Evolutionary conservation across 192 early-diverging fungal species (phyloP).

Genomic region (Mortierella claussenii): DNA sequence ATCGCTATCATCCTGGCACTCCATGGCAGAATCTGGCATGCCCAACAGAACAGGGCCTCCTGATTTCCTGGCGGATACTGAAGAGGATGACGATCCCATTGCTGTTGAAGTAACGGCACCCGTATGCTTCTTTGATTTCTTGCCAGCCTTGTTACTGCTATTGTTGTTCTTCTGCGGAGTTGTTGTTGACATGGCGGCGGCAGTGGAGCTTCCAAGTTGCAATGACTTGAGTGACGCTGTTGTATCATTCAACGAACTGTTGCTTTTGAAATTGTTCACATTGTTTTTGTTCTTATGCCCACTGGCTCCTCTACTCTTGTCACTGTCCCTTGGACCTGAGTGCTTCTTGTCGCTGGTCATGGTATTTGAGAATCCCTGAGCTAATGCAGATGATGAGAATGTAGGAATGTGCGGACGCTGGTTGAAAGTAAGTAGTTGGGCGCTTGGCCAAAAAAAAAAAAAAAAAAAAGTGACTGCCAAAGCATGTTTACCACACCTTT

Average conservation of each 20-base stretch:
- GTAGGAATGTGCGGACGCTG: background rate
- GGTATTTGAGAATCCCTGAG: too few species aligned
- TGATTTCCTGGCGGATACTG: slow-evolving; percentile 29
- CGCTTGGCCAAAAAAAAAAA: slow-evolving; percentile 27
- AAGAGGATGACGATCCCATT: background rate
- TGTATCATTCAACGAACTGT: slow-evolving; percentile 4
- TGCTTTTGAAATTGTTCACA: too few species aligned
- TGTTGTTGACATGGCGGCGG: too few species aligned
- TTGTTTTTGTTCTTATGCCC: slow-evolving; percentile 4
- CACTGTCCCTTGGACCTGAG: slow-evolving; percentile 2
- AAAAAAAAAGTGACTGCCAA: slow-evolving; percentile 27
- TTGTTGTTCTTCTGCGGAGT: background rate
- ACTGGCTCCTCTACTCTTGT: background rate
- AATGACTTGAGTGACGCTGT: slow-evolving; percentile 9
- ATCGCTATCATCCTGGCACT: slow-evolving; percentile 58
- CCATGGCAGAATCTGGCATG: slow-evolving; percentile 59
- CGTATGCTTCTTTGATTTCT: slow-evolving; percentile 22
- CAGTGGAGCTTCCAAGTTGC: slow-evolving; percentile 7
- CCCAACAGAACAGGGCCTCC: slow-evolving; percentile 56
- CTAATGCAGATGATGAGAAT: too few species aligned
- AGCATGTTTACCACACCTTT: background rate
- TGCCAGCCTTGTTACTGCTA: slow-evolving; percentile 14
- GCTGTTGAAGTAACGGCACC: background rate
- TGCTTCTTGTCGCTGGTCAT: slow-evolving; percentile 17
- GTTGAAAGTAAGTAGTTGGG: background rate